Evolutionary conservation across 2,329 filamentous ascomycete genomes (phyloP).

Genomic region (Aspergillus sergii): DNA sequence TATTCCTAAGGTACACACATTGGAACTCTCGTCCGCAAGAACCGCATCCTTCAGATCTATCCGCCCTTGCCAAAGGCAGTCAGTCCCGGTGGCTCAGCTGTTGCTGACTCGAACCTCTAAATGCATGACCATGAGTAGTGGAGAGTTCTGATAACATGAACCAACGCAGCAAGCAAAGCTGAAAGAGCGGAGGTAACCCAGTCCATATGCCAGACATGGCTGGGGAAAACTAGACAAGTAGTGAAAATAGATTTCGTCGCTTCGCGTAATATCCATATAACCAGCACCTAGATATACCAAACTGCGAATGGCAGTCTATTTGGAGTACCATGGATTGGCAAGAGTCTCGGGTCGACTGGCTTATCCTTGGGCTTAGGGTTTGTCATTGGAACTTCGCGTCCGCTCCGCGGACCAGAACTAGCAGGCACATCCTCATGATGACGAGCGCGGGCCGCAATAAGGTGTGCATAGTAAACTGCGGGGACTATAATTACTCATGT

Average conservation of each 20-base stretch:
- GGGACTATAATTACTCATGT: slow-evolving; percentile 53
- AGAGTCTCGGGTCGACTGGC: slow-evolving; percentile 35
- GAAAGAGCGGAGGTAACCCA: background rate
- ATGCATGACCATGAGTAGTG: background rate
- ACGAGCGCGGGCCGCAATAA: slow-evolving; percentile 79
- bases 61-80: slow-evolving; percentile 3
- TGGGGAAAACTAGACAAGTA: background rate
- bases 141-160: background rate
- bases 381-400: slow-evolving; percentile 38
- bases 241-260: background rate
- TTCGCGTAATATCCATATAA: background rate
- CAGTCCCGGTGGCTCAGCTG: slow-evolving; percentile 11
- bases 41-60: slow-evolving; percentile 14
- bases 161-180: background rate
- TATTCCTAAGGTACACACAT: slow-evolving; percentile 2
- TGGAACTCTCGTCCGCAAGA: slow-evolving; percentile 9
- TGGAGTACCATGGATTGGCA: slow-evolving; percentile 34
- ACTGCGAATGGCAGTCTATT: slow-evolving; percentile 38
- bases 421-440: slow-evolving; percentile 65
- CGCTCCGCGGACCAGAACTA: slow-evolving; percentile 43
- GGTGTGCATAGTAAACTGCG: slow-evolving; percentile 92
- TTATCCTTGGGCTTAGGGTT: slow-evolving; percentile 30
- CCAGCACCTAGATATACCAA: slow-evolving; percentile 42
- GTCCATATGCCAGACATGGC: slow-evolving; percentile 1
- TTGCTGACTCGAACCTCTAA: slow-evolving; percentile 9